phyloP scores from a whole-genome alignment of 495 filamentous ascomycete genomes.

The Daldinia decipiens region DNA sequence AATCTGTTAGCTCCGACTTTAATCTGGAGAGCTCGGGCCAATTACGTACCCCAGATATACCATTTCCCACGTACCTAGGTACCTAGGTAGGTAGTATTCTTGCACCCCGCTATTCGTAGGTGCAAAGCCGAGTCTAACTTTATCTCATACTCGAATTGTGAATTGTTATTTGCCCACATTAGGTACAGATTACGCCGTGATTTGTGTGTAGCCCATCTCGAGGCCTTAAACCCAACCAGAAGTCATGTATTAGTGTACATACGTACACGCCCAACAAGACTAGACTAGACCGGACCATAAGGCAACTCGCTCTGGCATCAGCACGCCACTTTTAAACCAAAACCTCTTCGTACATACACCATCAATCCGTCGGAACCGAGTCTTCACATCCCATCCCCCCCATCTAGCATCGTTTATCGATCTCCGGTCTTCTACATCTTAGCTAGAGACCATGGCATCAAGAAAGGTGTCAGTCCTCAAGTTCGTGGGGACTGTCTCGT shows the following conservation, averaged over 20 bases:
- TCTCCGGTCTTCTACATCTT: slow-evolving; percentile 12
- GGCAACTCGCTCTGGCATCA: neutral
- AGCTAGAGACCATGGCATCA: slow-evolving; percentile 68
- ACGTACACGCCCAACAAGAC: slow-evolving; percentile 14
- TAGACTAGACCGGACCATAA: neutral
- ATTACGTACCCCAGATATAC: slow-evolving; percentile 38
- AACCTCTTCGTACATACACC: neutral
- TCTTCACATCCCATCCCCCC: slow-evolving; percentile 12
- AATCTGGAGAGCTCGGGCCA: slow-evolving; percentile 29
- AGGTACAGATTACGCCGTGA: no score
- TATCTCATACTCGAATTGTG: slow-evolving; percentile 17
- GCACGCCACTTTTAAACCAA: slow-evolving; percentile 1
- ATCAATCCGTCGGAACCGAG: neutral
- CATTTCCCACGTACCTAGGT: slow-evolving; percentile 20
- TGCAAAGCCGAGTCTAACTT: neutral
- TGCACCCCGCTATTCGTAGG: neutral
- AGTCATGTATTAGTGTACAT: slow-evolving; percentile 16
- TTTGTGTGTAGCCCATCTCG: neutral
- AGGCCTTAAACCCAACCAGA: slow-evolving; percentile 23
- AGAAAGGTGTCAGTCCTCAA: slow-evolving; percentile 78
- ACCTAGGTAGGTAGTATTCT: no score
- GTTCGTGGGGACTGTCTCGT: slow-evolving; percentile 87
- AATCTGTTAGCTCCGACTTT: slow-evolving; percentile 8
- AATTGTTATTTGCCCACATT: slow-evolving; percentile 14
- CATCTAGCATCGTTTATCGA: slow-evolving; percentile 16